A percentile compares a stretch with the other conserved stretches of the same genome.
These are phyloP conservation scores for Fusarium succisae DNA, from an alignment of 2,329 filamentous ascomycete species.

Conservation along the genomic window DNA sequence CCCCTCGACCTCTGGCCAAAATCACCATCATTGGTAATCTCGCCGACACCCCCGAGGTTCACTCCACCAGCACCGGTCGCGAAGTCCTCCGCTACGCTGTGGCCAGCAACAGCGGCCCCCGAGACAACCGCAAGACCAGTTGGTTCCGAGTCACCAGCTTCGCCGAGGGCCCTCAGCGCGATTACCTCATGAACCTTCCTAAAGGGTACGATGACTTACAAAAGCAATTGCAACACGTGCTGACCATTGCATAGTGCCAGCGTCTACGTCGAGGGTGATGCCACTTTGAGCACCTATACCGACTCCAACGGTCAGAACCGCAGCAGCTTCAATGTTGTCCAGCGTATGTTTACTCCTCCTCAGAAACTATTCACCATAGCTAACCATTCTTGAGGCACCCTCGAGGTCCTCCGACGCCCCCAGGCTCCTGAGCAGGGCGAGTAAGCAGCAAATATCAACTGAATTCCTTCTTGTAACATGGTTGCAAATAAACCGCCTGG, in stretches of 20 bases:
- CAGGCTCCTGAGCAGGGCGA: conserved; percentile 39
- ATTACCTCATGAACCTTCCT: conserved; percentile 75
- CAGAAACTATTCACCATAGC: neutral
- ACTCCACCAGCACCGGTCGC: conserved; percentile 73
- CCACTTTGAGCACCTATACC: conserved; percentile 72
- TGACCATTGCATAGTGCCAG: conserved; percentile 66
- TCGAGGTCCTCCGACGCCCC: conserved; percentile 58
- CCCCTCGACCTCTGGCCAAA: conserved; percentile 73
- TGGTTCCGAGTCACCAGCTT: conserved; percentile 89
- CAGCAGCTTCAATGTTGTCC: conserved; percentile 73
- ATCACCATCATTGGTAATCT: conserved; percentile 90
- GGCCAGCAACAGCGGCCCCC: conserved; percentile 72
- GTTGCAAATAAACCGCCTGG: neutral
- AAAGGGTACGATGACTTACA: conserved; percentile 78
- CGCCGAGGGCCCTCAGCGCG: conserved; percentile 72
- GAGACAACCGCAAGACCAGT: conserved; percentile 78
- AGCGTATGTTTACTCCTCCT: conserved; percentile 71
- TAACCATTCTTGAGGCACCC: conserved; percentile 49
- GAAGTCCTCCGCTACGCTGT: conserved; percentile 83
- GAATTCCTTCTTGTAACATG: neutral
- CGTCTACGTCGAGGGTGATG: conserved; percentile 86
- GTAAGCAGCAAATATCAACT: conserved; percentile 13
- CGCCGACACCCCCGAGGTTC: conserved; percentile 79
- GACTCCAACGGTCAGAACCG: conserved; percentile 75
- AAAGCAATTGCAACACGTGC: neutral